These are phyloP conservation scores for Jatropha multifida DNA, from an alignment of 441 rosid genomes.

Conservation along the genomic window DNA sequence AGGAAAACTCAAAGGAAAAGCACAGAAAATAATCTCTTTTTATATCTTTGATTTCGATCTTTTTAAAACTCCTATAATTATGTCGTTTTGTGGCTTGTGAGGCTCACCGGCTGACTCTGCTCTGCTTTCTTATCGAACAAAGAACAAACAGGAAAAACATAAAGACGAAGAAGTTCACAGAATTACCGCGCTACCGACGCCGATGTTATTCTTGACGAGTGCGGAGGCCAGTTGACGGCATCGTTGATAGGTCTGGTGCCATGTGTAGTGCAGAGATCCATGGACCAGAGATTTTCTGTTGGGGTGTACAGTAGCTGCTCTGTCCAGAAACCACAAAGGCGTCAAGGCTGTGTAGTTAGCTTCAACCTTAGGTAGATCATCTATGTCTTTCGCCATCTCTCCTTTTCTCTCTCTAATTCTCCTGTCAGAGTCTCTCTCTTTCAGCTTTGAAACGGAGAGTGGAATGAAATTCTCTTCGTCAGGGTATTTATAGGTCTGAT, in stretches of 20 bases:
- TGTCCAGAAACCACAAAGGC: conserved; percentile 80
- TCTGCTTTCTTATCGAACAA: neutral
- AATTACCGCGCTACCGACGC: conserved; percentile 61
- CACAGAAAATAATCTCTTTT: no score
- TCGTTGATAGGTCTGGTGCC: conserved; percentile 76
- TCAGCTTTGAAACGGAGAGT: neutral
- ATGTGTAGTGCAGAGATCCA: conserved; percentile 57
- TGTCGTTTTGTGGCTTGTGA: no score
- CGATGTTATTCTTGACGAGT: conserved; percentile 52
- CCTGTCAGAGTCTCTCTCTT: neutral
- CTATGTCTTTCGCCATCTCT: conserved; percentile 56
- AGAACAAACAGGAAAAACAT: neutral
- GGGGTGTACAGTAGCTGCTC: conserved; percentile 83
- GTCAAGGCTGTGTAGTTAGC: conserved; percentile 81
- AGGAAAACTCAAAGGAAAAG: no score
- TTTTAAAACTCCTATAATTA: no score
- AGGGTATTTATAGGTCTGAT: neutral
- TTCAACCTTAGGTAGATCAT: conserved; percentile 69
- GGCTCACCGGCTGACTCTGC: no score
- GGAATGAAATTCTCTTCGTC: neutral
- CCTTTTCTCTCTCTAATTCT: conserved; percentile 9
- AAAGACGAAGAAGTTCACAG: neutral
- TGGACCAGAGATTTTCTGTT: conserved; percentile 55
- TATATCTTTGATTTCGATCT: no score
- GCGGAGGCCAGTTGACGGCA: conserved; percentile 88